Percentiles rank a stretch among this genome's conserved stretches.
These are phyloP conservation scores for Lentinula guzmanii DNA, from an alignment of 768 basidiomycete genomes.

Conservation along the genomic window DNA sequence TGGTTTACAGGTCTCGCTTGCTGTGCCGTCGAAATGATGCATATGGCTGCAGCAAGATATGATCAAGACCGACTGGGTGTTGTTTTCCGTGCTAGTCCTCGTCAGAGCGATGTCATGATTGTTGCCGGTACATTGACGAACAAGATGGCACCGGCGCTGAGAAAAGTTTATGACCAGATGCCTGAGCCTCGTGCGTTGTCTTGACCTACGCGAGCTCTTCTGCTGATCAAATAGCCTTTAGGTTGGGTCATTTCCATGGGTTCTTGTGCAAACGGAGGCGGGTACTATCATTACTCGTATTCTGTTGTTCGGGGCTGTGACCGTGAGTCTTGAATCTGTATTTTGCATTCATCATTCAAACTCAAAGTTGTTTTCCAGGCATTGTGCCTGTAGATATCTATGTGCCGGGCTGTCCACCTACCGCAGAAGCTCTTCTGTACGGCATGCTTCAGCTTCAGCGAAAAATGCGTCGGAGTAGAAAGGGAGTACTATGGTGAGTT, in stretches of 20 bases:
- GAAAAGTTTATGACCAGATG: conserved; percentile 98
- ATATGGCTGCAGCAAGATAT: conserved; percentile 98
- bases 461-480: conserved; percentile 88
- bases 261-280: conserved; percentile 97
- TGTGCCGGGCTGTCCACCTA: conserved; percentile 92
- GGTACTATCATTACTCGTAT: conserved; percentile 98
- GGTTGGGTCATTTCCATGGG: conserved; percentile 99
- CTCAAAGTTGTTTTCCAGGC: conserved; percentile 34
- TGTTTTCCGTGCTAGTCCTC: conserved; percentile 98
- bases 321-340: conserved; percentile 43
- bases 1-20: conserved; percentile 76
- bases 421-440: conserved; percentile 95
- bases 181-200: conserved; percentile 79
- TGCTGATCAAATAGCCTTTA: conserved; percentile 14
- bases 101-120: conserved; percentile 98
- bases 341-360: conserved; percentile 1
- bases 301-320: conserved; percentile 98
- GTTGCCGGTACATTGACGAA: conserved; percentile 98
- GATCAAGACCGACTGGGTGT: conserved; percentile 97
- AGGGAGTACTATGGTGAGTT: conserved; percentile 79
- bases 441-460: conserved; percentile 96
- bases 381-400: conserved; percentile 99
- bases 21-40: conserved; percentile 99
- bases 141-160: conserved; percentile 98
- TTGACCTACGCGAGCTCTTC: not conserved